Evolutionary conservation across 805 yeast species (phyloP).

Genomic region (Ascoidea tarda): DNA sequence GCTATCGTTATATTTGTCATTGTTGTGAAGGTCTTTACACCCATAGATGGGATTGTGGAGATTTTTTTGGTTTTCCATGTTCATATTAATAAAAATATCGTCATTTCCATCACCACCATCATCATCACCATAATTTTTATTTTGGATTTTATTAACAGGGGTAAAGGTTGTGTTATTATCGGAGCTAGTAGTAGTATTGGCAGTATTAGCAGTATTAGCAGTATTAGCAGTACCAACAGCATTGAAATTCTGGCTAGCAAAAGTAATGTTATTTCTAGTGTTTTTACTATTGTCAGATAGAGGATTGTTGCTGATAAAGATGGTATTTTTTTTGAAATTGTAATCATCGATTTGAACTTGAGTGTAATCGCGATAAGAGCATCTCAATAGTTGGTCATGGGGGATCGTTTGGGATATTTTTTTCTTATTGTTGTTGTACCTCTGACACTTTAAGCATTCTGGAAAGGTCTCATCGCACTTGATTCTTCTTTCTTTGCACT

Average conservation of each 20-base stretch:
- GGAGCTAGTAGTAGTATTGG: conserved; percentile 21
- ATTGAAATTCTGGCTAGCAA: conserved; percentile 21
- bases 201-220: conserved; percentile 11
- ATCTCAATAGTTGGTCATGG: conserved; percentile 17
- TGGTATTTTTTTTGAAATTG: not conserved
- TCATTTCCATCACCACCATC: conserved; percentile 9
- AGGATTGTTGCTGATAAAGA: conserved; percentile 8
- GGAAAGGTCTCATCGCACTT: no score
- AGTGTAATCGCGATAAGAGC: conserved; percentile 16
- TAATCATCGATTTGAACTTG: not conserved
- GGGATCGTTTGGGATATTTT: conserved; percentile 22
- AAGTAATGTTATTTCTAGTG: conserved; percentile 13
- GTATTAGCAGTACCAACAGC: conserved; percentile 14
- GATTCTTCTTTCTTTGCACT: no score
- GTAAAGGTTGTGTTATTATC: not conserved
- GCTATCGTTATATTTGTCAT: not conserved
- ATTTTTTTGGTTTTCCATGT: not conserved
- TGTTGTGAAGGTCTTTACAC: not conserved
- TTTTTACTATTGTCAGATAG: conserved; percentile 20
- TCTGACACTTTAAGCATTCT: no score
- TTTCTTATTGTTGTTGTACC: conserved; percentile 18
- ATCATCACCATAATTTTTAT: conserved; percentile 6
- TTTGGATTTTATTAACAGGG: not conserved
- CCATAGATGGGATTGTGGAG: not conserved
- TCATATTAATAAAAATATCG: conserved; percentile 8